phyloP scores from a whole-genome alignment of 2,329 filamentous ascomycete genomes.

The Xylariales sp. region DNA sequence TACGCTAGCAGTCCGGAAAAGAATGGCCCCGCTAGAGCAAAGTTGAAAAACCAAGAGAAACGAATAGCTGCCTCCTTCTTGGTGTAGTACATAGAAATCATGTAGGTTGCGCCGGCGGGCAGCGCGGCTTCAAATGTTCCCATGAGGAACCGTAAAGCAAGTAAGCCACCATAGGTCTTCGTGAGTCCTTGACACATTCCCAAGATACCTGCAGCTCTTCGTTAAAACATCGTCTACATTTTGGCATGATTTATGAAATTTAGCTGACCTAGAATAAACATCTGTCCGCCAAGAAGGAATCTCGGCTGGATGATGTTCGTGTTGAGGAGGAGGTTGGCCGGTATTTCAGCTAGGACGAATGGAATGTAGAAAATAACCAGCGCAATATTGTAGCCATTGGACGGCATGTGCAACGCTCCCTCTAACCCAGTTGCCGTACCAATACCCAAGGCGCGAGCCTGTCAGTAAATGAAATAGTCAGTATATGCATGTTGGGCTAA shows the following conservation, averaged over 20 bases:
- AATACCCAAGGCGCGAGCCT: constrained; percentile 26
- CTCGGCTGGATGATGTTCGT: constrained; percentile 31
- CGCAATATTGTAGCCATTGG: constrained; percentile 34
- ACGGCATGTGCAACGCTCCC: constrained; percentile 34
- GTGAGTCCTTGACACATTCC: constrained; percentile 37
- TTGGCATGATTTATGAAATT: too few relatives aligned
- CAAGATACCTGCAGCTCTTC: constrained; percentile 35
- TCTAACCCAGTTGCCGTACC: constrained; percentile 33
- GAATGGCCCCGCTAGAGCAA: constrained; percentile 30
- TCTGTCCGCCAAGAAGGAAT: constrained; percentile 31
- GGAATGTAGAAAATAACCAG: constrained; percentile 40
- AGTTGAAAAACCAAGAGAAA: constrained; percentile 27
- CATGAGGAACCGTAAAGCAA: constrained; percentile 54
- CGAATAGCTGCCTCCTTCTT: constrained; percentile 18
- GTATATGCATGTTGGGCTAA: too few relatives aligned
- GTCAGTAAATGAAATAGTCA: neutral
- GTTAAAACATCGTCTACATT: too few relatives aligned
- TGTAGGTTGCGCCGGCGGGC: constrained; percentile 23
- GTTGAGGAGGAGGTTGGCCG: constrained; percentile 40
- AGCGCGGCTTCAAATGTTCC: constrained; percentile 63
- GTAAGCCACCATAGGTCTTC: constrained; percentile 30
- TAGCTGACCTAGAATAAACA: constrained; percentile 32
- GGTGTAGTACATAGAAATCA: constrained; percentile 24
- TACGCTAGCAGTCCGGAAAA: constrained; percentile 38
- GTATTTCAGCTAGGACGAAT: constrained; percentile 39